Percentiles rank a stretch among this genome's conserved stretches.
phyloP scores from a whole-genome alignment of 345 rosid genomes.

The Dimocarpus longan region DNA sequence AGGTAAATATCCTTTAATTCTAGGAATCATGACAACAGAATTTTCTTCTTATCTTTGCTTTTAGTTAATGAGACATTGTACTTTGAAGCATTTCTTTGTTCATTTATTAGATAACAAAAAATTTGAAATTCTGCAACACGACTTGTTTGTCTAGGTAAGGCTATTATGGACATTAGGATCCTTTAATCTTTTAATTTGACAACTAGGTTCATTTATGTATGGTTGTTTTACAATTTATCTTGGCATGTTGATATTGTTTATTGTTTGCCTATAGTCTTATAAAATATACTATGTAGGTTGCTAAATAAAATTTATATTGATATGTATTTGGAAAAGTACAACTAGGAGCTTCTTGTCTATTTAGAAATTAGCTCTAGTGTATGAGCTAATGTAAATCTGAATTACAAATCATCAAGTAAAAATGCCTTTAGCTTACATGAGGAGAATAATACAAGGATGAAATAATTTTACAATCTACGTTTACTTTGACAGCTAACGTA shows the following conservation, averaged over 20 bases:
- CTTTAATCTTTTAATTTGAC: background rate
- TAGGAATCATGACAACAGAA: background rate
- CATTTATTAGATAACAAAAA: background rate
- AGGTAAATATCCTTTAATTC: conserved; percentile 50
- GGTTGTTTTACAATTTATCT: background rate
- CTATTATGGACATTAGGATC: background rate
- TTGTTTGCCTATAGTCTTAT: background rate
- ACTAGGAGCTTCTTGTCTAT: background rate
- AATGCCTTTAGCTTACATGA: background rate
- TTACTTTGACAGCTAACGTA: background rate
- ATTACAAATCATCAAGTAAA: background rate
- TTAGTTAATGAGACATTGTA: background rate
- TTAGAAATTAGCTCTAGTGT: no score
- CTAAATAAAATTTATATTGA: background rate
- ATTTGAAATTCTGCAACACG: background rate
- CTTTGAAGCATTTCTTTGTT: background rate
- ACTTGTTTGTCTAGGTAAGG: background rate
- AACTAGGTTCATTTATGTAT: background rate
- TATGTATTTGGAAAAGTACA: background rate
- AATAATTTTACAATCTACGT: background rate
- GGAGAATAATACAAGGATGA: background rate
- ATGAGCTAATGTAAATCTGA: background rate
- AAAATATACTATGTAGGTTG: background rate
- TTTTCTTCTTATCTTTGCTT: background rate
- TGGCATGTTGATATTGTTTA: background rate